A percentile compares a stretch with the other conserved stretches of the same genome.
These are phyloP conservation scores for Eucalyptus tenuipes DNA, from an alignment of 345 rosid species.

Conservation along the genomic window DNA sequence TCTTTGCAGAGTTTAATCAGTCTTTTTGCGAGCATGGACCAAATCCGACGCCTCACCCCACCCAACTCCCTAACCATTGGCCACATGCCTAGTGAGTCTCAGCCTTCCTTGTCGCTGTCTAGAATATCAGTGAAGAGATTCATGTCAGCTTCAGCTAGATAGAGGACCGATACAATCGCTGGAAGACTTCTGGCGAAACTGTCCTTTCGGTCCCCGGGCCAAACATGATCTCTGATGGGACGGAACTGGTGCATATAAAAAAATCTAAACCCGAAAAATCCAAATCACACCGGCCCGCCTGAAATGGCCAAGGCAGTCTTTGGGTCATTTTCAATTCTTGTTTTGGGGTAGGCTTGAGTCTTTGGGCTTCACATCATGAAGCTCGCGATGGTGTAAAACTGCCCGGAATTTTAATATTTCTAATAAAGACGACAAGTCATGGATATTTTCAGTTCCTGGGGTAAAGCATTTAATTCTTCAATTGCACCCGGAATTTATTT, in stretches of 20 bases:
- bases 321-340: not conserved
- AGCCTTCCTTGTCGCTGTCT: not conserved
- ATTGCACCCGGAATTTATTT: not conserved
- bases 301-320: not conserved
- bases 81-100: no score
- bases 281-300: not conserved
- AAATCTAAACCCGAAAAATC: not conserved
- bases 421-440: not conserved
- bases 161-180: not conserved
- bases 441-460: not conserved
- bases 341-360: not conserved
- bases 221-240: not conserved
- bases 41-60: no score
- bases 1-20: no score
- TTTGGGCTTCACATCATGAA: not conserved
- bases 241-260: not conserved
- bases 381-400: not conserved
- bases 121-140: not conserved
- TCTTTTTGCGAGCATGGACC: no score
- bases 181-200: not conserved
- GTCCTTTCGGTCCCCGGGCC: not conserved
- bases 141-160: not conserved
- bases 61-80: no score
- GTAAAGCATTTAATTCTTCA: not conserved
- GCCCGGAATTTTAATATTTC: not conserved